Conservation (phyloP, 805 yeast species). For the Komagataella pastoris region DNA sequence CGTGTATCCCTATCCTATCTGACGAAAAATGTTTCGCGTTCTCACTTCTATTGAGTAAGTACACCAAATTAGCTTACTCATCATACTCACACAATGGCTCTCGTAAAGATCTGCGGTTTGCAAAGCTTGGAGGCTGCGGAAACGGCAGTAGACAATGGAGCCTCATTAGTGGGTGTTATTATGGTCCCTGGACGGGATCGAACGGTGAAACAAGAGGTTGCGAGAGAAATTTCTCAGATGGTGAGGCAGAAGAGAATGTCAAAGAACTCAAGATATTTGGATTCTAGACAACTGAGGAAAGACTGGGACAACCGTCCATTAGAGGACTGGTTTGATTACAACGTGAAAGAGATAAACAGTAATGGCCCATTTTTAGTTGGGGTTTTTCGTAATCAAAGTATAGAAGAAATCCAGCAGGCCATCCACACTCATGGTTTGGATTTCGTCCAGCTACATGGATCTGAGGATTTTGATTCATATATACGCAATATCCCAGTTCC, state of each 20-base stretch:
- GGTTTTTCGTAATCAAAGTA: conserved; percentile 74
- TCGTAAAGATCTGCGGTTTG: conserved; percentile 85
- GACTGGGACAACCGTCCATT: conserved; percentile 4
- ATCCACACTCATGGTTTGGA: conserved; percentile 42
- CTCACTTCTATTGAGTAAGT: neutral
- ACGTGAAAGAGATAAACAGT: conserved; percentile 10
- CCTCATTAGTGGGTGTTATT: conserved; percentile 73
- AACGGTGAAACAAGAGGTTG: conserved; percentile 39
- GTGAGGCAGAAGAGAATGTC: conserved; percentile 14
- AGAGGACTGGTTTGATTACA: conserved; percentile 20
- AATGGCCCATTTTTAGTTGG: conserved; percentile 72
- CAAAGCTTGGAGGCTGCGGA: conserved; percentile 54
- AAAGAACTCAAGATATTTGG: conserved; percentile 8
- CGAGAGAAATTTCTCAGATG: conserved; percentile 28
- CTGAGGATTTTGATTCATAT: conserved; percentile 39
- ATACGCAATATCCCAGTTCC: conserved; percentile 30
- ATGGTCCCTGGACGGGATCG: conserved; percentile 74
- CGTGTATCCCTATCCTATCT: neutral
- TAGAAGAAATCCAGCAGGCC: conserved; percentile 40
- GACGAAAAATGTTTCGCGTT: neutral
- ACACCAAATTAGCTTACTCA: neutral
- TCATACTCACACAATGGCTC: neutral
- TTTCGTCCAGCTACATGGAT: conserved; percentile 82
- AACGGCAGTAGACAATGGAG: conserved; percentile 57
- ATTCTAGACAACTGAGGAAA: conserved; percentile 13